A percentile compares a stretch with the other conserved stretches of the same genome.
phyloP scores from a whole-genome alignment of 139 green algal species.

The Limnomonas spitsbergensis region DNA sequence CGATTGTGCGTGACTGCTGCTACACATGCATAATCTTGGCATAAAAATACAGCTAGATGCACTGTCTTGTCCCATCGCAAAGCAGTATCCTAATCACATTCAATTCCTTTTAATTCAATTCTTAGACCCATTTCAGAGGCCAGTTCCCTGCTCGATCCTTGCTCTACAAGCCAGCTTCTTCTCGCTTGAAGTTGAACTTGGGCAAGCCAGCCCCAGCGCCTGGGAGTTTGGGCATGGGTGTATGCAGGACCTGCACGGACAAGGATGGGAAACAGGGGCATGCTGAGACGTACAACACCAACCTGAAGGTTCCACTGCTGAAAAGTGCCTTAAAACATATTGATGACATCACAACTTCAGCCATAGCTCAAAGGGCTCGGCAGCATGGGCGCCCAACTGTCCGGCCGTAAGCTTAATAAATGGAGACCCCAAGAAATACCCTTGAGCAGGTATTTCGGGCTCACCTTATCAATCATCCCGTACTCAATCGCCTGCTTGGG shows the following conservation, averaged over 20 bases:
- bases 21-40: no score
- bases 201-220: slow-evolving; percentile 13
- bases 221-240: slow-evolving; percentile 53
- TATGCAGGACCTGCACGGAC: slow-evolving; percentile 38
- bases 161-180: not conserved
- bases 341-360: not conserved
- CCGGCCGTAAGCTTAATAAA: no score
- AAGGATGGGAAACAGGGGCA: not conserved
- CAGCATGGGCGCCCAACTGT: no score
- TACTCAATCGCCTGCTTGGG: slow-evolving; percentile 66
- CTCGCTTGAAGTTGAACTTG: slow-evolving; percentile 51
- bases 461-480: slow-evolving; percentile 64
- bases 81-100: no score
- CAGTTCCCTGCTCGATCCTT: no score
- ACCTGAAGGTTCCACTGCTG: not conserved
- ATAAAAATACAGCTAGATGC: no score
- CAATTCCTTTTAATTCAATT: no score
- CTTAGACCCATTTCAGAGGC: no score
- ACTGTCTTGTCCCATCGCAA: no score
- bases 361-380: not conserved
- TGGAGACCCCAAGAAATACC: not conserved
- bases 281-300: not conserved
- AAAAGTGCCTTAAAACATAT: not conserved
- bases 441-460: not conserved
- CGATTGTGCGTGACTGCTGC: no score